phyloP scores from a whole-genome alignment of 2,329 filamentous ascomycete species.

The Aspergillus ustus region DNA sequence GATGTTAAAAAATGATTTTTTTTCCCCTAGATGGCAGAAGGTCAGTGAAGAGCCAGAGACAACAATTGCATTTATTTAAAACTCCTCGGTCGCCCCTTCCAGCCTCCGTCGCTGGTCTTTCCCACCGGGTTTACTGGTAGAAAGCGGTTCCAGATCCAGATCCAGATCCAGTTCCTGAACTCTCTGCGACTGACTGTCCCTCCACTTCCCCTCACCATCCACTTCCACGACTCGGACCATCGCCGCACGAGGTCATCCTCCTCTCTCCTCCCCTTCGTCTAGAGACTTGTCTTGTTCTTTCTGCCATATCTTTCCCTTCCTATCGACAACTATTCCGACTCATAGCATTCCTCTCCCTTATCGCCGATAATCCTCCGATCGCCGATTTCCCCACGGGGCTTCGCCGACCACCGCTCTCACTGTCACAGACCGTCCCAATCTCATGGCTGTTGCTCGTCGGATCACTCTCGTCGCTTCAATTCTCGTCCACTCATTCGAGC shows the following conservation, averaged over 20 bases:
- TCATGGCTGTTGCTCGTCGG: conserved; percentile 11
- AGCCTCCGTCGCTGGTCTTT: neutral
- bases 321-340: neutral
- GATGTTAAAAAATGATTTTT: neutral
- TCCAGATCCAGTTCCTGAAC: neutral
- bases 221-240: conserved; percentile 9
- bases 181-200: neutral
- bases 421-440: neutral
- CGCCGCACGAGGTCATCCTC: conserved; percentile 4
- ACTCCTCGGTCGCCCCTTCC: neutral
- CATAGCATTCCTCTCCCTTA: neutral
- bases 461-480: neutral
- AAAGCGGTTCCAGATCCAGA: neutral
- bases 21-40: neutral
- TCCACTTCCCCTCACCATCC: conserved; percentile 7
- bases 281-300: neutral
- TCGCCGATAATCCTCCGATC: conserved; percentile 8
- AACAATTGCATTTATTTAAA: neutral
- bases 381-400: conserved; percentile 14
- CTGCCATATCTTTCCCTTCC: neutral
- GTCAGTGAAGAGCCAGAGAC: neutral
- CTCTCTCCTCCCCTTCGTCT: neutral
- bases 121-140: neutral
- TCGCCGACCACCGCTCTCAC: conserved; percentile 13
- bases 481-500: neutral